Conservation (phyloP, 345 rosid species). For the Citrus hindsii region DNA sequence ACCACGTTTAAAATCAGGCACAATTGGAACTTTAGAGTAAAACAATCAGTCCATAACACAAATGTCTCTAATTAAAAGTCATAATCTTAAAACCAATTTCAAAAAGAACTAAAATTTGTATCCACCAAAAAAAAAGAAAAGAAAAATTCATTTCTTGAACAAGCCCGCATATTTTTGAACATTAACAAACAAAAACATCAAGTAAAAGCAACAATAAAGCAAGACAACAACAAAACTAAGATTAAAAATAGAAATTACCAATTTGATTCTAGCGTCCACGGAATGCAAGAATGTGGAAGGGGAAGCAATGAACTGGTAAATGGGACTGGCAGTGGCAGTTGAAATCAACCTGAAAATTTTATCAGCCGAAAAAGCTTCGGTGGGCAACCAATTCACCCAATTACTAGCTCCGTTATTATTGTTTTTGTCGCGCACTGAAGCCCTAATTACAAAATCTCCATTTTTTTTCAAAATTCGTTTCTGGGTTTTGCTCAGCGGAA, state of each 20-base stretch:
- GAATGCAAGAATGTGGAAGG: conserved; percentile 84
- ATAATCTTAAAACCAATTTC: not conserved
- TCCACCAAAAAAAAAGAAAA: not conserved
- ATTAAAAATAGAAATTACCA: conserved; percentile 38
- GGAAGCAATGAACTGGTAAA: conserved; percentile 75
- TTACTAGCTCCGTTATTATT: conserved; percentile 29
- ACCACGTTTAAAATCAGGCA: not conserved
- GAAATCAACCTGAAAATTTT: conserved; percentile 70
- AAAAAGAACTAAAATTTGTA: not conserved
- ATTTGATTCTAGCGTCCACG: conserved; percentile 79
- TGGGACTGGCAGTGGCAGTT: conserved; percentile 80
- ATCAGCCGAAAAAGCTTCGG: conserved; percentile 56
- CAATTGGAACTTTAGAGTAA: not conserved
- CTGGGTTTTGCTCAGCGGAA: conserved; percentile 12
- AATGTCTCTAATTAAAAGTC: not conserved
- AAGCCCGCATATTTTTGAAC: not conserved
- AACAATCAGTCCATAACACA: not conserved
- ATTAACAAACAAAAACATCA: not conserved
- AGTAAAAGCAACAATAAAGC: not conserved
- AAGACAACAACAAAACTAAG: not conserved
- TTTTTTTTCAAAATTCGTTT: not conserved
- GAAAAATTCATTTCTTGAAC: not conserved
- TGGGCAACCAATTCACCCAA: conserved; percentile 67
- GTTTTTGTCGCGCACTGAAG: conserved; percentile 28
- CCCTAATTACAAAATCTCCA: conserved; percentile 29